phyloP scores from a whole-genome alignment of 257 asterid species.

The Scutellaria baicalensis region DNA sequence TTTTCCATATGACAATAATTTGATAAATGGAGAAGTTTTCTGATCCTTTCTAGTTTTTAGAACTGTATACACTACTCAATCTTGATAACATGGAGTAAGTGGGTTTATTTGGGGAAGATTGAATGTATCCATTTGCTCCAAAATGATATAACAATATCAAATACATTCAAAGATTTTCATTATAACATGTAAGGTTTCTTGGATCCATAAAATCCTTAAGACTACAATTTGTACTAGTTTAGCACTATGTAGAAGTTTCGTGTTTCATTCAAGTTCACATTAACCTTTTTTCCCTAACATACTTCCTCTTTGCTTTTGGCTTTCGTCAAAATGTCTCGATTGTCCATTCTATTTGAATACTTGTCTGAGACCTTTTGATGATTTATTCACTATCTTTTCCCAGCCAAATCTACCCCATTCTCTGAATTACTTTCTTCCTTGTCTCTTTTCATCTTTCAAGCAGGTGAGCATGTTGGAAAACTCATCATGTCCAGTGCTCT shows the following conservation, averaged over 20 bases:
- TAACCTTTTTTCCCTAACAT: background rate
- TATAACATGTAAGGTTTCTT: background rate
- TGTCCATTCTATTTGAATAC: background rate
- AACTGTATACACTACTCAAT: background rate
- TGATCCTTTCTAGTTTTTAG: background rate
- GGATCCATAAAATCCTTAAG: background rate
- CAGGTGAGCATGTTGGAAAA: constrained; percentile 63
- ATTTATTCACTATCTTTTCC: background rate
- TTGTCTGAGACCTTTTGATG: background rate
- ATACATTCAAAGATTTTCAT: background rate
- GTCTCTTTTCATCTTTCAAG: constrained; percentile 10
- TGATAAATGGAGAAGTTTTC: background rate
- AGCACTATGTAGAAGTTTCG: background rate
- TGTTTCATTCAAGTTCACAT: background rate
- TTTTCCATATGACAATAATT: background rate
- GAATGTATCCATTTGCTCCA: background rate
- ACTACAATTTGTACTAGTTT: background rate
- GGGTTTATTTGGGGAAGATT: background rate
- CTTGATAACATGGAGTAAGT: background rate
- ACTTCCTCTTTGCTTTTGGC: background rate
- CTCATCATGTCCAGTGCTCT: constrained; percentile 64
- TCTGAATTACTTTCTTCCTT: constrained; percentile 8
- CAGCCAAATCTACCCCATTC: background rate
- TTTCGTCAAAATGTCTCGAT: background rate
- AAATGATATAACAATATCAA: background rate